Evolutionary conservation across 2,329 filamentous ascomycete genomes (phyloP), one percentile per base, ranked within the genome.

Genomic region (Sclerotinia subarctica): DNA sequence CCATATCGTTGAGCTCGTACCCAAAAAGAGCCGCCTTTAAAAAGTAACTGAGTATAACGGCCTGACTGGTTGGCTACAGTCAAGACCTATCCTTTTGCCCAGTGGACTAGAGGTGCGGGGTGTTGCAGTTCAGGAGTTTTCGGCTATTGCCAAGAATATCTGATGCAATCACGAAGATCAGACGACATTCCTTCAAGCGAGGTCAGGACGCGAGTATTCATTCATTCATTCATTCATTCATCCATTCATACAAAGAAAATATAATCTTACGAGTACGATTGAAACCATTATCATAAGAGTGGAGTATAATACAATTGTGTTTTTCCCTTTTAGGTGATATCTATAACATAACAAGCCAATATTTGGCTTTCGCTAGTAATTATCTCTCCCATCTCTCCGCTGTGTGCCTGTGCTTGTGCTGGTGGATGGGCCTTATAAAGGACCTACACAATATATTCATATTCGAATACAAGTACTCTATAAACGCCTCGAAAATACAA

Each of bases 291-390:
- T 52, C 46, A 65, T 35, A 56, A 46, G 63, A 65, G 63, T 46
- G 63, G 63, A 57, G 63, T 65, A 66, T 66, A 59, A 58, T 66
- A 66, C 63, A 66, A 38, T 59, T 35, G 63, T 66, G 42, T 47
- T 19, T 46, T 42, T 24, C 21, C 42, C 19, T 38, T 38, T 54
- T 5, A 24, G 38, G 38, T 26, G 11, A 35, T 66, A 56, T 21
- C 42, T 66, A 58, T 26, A 35, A 32, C 32, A 32, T 32, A 38
- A 63, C 26, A 66, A 47, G 51, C 54, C 32, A 32, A 44, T 21
- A 58, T 13, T 2, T 58, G 24, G 5, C 51, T 1, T 4, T 58
- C 38, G 59, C 29, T 63, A 63, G n/a, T 63, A 8, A 51, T 51
- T 42, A 65, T 7, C 21, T 52, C 51, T 7, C 52, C 26, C 47